These are phyloP conservation scores for Pseudonitzschia delicatissima DNA, from an alignment of 108 stramenopile genomes.

Conservation along the genomic window DNA sequence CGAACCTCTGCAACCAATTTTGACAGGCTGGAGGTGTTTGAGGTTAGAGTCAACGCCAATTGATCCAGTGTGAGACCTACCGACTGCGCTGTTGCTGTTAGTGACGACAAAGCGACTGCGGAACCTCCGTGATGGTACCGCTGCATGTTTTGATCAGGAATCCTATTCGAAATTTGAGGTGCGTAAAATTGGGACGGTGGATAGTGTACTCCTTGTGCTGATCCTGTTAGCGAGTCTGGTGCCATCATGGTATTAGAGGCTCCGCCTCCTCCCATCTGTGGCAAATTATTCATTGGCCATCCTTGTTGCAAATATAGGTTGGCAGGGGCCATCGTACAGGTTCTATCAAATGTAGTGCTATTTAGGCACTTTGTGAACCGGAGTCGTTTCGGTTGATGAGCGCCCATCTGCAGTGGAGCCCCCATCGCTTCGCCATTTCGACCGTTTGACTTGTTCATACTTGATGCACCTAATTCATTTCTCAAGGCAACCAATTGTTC, in stretches of 20 bases:
- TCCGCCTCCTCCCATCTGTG: neutral
- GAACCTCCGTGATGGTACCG: slow-evolving; percentile 20
- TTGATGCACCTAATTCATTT: neutral
- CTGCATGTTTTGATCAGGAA: neutral
- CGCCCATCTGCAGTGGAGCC: too few relatives aligned
- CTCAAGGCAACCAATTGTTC: neutral
- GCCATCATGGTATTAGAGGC: neutral
- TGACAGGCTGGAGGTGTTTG: slow-evolving; percentile 25
- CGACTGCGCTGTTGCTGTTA: slow-evolving; percentile 33
- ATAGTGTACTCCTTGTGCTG: neutral
- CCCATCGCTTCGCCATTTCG: neutral
- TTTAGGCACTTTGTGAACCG: slow-evolving; percentile 36
- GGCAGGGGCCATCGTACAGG: neutral
- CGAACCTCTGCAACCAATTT: slow-evolving; percentile 24
- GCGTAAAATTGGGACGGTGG: neutral
- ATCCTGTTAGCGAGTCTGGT: neutral
- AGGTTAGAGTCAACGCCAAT: slow-evolving; percentile 36
- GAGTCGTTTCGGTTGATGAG: slow-evolving; percentile 14
- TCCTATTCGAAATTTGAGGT: slow-evolving; percentile 1
- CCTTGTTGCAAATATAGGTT: slow-evolving; percentile 2
- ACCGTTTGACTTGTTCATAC: neutral
- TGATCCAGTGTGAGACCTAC: slow-evolving; percentile 52
- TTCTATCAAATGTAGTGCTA: neutral
- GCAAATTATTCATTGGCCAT: neutral
- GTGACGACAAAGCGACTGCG: slow-evolving; percentile 42